Evolutionary conservation across 2,329 filamentous ascomycete species (phyloP), one percentile per base, ranked within the genome.

Genomic region (Diaporthe capsici): DNA sequence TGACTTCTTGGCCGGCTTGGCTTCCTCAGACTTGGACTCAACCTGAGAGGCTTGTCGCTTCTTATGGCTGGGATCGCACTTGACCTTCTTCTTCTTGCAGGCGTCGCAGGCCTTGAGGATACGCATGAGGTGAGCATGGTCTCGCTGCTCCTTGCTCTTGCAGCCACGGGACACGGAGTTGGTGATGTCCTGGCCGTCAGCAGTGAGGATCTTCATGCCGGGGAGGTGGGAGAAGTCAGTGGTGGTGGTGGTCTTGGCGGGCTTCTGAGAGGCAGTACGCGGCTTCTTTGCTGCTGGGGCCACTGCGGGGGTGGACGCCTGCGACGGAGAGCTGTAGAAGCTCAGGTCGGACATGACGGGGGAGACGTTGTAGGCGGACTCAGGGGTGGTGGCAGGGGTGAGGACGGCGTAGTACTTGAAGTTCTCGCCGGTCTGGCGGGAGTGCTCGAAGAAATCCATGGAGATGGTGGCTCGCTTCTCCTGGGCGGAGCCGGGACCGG

Each of bases 111-210:
- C 91, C 84, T 92, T 92, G 81, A 92, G 90, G 80, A 91, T 91
- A 76, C 91, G 86, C 90, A 93, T 93, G 63, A 92, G 84, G 78
- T 92, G 91, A 8, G 91, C 91, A 80, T 92, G 91, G 72, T 92
- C 91, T 47, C 91, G 88, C 85, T 93, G 91, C 85, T 92, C 91
- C 86, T 91, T 92, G 71, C 91, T 92, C 85, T 92, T 93, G 82
- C 88, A 90, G 47, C 91, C 90, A 53, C 91, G 87, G 22, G 90
- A 91, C 20, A 90, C 90, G 73, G 88, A 87, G 82, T 91, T 90
- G 60, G 91, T 93, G 74, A 93, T 88, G 80, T 93, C 91, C 57
- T 85, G 84, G 65, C 91, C 91, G 77, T 92, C 90, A 81, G 87
- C 89, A 75, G 91, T 93, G 85, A 93, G 87, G 77, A 93, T 93